Conservation (phyloP, 805 yeast species). For the Saccharomyces mikatae region DNA sequence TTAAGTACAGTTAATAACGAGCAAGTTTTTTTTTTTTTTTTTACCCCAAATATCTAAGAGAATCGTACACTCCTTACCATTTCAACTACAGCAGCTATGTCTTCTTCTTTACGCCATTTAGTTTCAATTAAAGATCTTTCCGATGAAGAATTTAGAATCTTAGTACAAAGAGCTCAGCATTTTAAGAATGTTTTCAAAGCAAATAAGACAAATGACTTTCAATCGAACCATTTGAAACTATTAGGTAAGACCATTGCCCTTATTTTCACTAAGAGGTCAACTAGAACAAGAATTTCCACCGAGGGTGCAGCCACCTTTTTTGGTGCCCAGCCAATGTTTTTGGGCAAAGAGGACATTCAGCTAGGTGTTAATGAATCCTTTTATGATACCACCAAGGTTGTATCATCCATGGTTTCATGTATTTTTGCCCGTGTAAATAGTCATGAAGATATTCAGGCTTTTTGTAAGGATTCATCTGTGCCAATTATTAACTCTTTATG, state of each 20-base stretch:
- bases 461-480: slow-evolving; percentile 71
- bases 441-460: slow-evolving; percentile 72
- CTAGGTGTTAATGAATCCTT: slow-evolving; percentile 89
- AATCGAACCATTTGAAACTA: slow-evolving; percentile 41
- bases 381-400: slow-evolving; percentile 80
- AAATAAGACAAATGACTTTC: slow-evolving; percentile 35
- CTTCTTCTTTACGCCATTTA: slow-evolving; percentile 49
- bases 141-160: slow-evolving; percentile 57
- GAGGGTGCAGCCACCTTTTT: slow-evolving; percentile 92
- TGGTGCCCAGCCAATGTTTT: slow-evolving; percentile 93
- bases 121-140: slow-evolving; percentile 74
- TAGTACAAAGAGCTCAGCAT: slow-evolving; percentile 70
- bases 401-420: slow-evolving; percentile 94
- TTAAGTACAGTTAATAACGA: slow-evolving; percentile 29
- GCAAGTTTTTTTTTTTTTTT: background rate
- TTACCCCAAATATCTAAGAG: background rate
- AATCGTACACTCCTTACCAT: background rate
- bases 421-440: slow-evolving; percentile 91
- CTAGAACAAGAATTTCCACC: slow-evolving; percentile 87
- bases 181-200: slow-evolving; percentile 58
- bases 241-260: slow-evolving; percentile 77
- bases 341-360: slow-evolving; percentile 95
- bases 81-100: background rate
- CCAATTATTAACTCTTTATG: slow-evolving; percentile 92
- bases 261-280: slow-evolving; percentile 83